Percentiles rank a stretch among this genome's conserved stretches.
These are phyloP conservation scores for Paraphaeosphaeria sporulosa DNA, from an alignment of 2,329 filamentous ascomycete species.

Conservation along the genomic window DNA sequence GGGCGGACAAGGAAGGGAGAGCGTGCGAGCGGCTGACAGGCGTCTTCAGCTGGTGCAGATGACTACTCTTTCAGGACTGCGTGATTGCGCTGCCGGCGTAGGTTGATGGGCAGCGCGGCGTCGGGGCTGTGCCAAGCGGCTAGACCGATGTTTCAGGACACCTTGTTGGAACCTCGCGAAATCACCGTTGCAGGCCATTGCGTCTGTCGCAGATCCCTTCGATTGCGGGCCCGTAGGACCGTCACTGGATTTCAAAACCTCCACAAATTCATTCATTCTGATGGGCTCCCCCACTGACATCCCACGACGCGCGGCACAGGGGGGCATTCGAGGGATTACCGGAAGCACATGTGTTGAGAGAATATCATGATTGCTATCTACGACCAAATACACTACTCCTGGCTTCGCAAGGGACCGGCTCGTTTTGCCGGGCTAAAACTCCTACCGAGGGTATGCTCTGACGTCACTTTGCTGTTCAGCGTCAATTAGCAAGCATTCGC, in stretches of 20 bases:
- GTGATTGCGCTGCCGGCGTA: conserved; percentile 7
- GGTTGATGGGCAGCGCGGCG: conserved; percentile 6
- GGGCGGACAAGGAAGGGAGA: conserved; percentile 29
- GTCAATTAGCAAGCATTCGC: conserved; percentile 19
- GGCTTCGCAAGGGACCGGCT: not conserved
- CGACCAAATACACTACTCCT: conserved; percentile 4
- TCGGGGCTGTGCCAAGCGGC: conserved; percentile 31
- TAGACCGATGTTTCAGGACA: conserved; percentile 37
- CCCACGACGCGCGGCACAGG: conserved; percentile 7
- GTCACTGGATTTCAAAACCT: not conserved
- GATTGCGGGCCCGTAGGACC: not conserved
- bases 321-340: not conserved
- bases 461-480: conserved; percentile 14
- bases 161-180: conserved; percentile 2
- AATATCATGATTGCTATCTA: conserved; percentile 1
- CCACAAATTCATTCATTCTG: not conserved
- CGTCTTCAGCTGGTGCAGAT: conserved; percentile 13
- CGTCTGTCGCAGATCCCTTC: not conserved
- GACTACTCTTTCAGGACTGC: not conserved
- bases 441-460: not conserved
- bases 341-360: not conserved
- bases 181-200: not conserved
- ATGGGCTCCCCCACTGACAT: not conserved
- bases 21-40: conserved; percentile 25
- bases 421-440: not conserved